Conservation (phyloP, 306 rosid species). For the Senna siamea region DNA sequence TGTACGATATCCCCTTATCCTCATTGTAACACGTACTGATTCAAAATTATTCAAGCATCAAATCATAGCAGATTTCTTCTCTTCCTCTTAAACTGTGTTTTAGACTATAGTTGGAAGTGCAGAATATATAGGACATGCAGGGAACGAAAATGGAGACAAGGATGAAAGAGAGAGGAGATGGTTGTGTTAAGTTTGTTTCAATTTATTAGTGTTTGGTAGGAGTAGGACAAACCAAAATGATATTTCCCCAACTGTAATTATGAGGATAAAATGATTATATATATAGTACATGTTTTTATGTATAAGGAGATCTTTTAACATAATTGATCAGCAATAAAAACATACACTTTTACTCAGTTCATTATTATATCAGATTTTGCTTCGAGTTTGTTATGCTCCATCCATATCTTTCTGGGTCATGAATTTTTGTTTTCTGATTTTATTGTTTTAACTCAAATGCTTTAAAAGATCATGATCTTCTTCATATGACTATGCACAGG, state of each 20-base stretch:
- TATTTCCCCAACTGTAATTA: neutral
- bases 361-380: neutral
- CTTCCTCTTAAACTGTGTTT: neutral
- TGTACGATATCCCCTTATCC: too few relatives aligned
- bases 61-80: constrained; percentile 28
- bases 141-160: neutral
- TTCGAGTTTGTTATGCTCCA: neutral
- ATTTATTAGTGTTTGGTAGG: too few relatives aligned
- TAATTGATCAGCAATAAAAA: neutral
- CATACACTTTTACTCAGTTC: neutral
- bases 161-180: neutral
- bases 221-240: neutral
- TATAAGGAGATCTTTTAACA: neutral
- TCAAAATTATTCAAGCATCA: constrained; percentile 33
- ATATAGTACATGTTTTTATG: neutral
- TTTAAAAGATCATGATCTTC: neutral
- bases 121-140: neutral
- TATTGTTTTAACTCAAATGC: neutral
- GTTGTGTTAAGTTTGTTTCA: neutral
- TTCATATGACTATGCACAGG: too few relatives aligned
- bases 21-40: too few relatives aligned
- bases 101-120: neutral
- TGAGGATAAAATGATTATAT: neutral
- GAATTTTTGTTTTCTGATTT: neutral
- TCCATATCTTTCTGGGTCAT: neutral